Evolutionary conservation across 2,329 filamentous ascomycete genomes (phyloP).

Genomic region (Scolecobasidium constrictum): DNA sequence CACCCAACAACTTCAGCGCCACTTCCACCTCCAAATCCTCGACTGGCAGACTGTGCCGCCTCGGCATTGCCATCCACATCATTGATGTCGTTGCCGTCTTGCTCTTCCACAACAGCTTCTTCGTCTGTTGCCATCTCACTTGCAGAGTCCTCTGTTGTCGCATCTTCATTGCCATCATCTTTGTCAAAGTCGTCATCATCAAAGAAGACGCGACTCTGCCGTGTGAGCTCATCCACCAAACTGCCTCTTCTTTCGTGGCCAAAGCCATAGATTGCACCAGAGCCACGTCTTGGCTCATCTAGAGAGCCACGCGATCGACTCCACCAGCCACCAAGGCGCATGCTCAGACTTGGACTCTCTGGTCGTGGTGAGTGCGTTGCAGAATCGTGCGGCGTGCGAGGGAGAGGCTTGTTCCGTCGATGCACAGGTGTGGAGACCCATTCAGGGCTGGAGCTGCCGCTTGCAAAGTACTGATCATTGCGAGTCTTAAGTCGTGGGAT

Average conservation of each 20-base stretch:
- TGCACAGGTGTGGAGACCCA: background rate
- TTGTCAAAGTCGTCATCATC: conserved; percentile 22
- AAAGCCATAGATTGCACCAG: background rate
- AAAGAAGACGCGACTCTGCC: conserved; percentile 36
- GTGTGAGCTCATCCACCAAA: conserved; percentile 31
- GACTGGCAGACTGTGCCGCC: background rate
- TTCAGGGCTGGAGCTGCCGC: background rate
- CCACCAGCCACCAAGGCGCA: conserved; percentile 4
- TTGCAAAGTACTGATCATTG: background rate
- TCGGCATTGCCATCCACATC: background rate
- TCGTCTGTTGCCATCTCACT: background rate
- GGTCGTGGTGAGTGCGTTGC: background rate
- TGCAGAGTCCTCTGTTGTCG: background rate
- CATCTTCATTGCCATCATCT: conserved; percentile 5
- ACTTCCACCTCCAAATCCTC: too few relatives aligned
- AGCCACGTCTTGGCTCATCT: background rate
- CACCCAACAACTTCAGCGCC: background rate
- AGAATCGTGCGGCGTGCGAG: background rate
- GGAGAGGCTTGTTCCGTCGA: conserved; percentile 4
- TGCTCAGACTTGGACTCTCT: conserved; percentile 3
- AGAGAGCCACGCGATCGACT: background rate
- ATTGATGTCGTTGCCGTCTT: background rate
- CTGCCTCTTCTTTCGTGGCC: conserved; percentile 17
- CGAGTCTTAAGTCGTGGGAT: background rate
- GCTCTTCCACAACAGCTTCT: background rate